Base-by-base conservation (phyloP, 768 basidiomycete species). In the Boletus rufocinnamomeus region DNA sequence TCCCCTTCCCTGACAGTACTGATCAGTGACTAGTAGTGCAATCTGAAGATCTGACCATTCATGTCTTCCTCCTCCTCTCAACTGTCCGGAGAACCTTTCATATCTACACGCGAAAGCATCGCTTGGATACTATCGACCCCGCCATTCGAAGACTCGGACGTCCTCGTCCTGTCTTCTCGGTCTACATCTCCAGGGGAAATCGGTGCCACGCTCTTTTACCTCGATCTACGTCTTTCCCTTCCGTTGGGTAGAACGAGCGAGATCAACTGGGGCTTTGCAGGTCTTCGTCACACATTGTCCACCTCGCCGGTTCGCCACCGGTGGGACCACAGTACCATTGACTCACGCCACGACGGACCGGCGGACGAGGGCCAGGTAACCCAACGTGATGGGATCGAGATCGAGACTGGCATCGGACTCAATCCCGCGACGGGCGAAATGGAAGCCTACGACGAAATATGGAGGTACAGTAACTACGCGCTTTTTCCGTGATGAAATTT, bases 121-220 rank as follows among this genome's bases (percentile, higher is more conserved):
- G 59, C 68, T 27, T 69, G 67, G 67, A 49, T 61, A 43, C 56
- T 62, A 13, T 63, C 51, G 11, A 41, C 52, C 13, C 58, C 59
- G 14, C 28, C 58, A 32, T 71, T 52, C 48, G 70, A 71, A 54
- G 68, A 69, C 47, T 69, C 64, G 4, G 62, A 64, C 25, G 70
- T 71, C 25, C 64, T 72, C 27, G 68, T 71, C 32, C 55, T 69
- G n/a, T 72, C 62, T 14, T 69, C 68, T 30, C 68, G 68, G 9
- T 60, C 65, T 7, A 67, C 70, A 7, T 64, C 64, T 25, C 49
- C 56, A 9, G 58, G 46, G 4, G 30, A 13, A 19, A 46, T 69
- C 38, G 67, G 54, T 10, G 53, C 59, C 40, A 63, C 55, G 4
- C 69, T 61, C 11, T 52, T 69, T 25, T 71, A 64, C 43, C 69